Percentiles rank a stretch among this genome's conserved stretches.
phyloP scores from a whole-genome alignment of 75 land plant species.

The Chamaecyparis obtusa region DNA sequence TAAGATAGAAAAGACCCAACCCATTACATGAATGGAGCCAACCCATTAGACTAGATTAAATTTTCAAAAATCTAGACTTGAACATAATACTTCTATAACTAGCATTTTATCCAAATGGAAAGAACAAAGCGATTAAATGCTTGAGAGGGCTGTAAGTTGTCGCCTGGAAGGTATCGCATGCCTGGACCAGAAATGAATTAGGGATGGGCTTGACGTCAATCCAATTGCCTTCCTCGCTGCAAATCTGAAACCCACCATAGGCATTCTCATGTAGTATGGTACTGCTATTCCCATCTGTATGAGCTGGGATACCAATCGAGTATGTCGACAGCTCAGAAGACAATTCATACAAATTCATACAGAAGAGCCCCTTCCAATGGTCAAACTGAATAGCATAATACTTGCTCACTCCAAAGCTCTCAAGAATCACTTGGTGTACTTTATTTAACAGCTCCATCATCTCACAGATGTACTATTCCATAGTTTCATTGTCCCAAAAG shows the following conservation, averaged over 20 bases:
- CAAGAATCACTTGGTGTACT: constrained; percentile 20
- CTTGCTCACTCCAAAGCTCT: constrained; percentile 19
- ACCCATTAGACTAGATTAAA: no score
- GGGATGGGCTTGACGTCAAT: constrained; percentile 11
- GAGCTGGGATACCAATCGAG: background rate
- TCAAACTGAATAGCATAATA: constrained; percentile 14
- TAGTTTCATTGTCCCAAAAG: background rate
- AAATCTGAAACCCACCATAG: constrained; percentile 28
- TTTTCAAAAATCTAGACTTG: no score
- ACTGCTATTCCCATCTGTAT: constrained; percentile 24
- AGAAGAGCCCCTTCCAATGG: constrained; percentile 8
- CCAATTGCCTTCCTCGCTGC: constrained; percentile 28
- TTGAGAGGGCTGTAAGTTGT: background rate
- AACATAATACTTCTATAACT: no score
- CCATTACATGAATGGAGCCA: no score
- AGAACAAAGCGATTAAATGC: no score
- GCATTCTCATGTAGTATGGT: constrained; percentile 31
- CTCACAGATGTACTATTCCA: background rate
- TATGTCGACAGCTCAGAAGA: background rate
- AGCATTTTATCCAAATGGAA: no score
- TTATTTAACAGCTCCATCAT: constrained; percentile 4
- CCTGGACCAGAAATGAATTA: constrained; percentile 16
- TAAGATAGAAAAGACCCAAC: no score
- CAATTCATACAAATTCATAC: constrained; percentile 21
- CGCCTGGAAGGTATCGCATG: constrained; percentile 13